phyloP scores from a whole-genome alignment of 2,329 filamentous ascomycete genomes.

The Talaromyces marneffei region DNA sequence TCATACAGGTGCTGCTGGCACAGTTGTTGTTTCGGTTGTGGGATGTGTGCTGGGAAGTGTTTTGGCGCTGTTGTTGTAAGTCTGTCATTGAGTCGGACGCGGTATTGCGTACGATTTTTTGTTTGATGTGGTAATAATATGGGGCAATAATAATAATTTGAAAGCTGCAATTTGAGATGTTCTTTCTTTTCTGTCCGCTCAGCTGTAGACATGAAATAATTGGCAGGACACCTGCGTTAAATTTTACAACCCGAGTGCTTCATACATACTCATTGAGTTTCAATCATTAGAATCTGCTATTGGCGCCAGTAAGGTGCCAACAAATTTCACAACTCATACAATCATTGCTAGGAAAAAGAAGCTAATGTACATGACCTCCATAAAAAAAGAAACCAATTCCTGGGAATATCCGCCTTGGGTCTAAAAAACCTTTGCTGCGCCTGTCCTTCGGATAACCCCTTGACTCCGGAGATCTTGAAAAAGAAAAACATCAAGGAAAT shows the following conservation, averaged over 20 bases:
- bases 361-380: slow-evolving; percentile 10
- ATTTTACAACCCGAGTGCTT: not conserved
- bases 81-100: not conserved
- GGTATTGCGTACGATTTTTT: not conserved
- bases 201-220: not conserved
- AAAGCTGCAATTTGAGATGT: not conserved
- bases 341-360: not conserved
- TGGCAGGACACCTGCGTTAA: too few relatives aligned
- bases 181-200: not conserved
- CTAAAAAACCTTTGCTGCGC: slow-evolving; percentile 11
- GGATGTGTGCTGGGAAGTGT: slow-evolving; percentile 20
- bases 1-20: slow-evolving; percentile 22
- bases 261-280: not conserved
- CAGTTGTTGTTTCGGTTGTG: slow-evolving; percentile 23
- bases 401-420: slow-evolving; percentile 9
- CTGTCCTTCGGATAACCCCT: slow-evolving; percentile 8
- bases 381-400: not conserved
- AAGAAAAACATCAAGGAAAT: not conserved
- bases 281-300: not conserved
- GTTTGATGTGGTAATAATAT: not conserved
- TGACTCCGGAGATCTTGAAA: slow-evolving; percentile 3
- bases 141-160: not conserved
- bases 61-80: slow-evolving; percentile 6
- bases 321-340: not conserved
- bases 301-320: not conserved